Evolutionary conservation across 148 eudicot genomes (phyloP).

Genomic region (Beta vulgaris): DNA sequence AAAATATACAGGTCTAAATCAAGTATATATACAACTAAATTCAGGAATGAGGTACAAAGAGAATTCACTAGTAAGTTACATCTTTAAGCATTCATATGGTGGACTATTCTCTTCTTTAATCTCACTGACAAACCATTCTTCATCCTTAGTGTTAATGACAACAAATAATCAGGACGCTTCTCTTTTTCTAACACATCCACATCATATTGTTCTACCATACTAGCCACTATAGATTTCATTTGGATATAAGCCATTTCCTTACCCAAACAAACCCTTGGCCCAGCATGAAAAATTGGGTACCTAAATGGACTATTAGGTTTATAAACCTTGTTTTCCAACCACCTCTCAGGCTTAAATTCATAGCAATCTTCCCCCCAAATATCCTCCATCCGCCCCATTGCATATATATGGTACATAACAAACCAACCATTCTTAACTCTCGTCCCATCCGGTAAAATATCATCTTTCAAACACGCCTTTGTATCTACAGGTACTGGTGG

Average conservation of each 20-base stretch:
- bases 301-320: constrained; percentile 48
- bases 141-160: constrained; percentile 40
- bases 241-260: constrained; percentile 43
- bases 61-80: background rate
- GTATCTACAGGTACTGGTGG: constrained; percentile 71
- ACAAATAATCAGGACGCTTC: constrained; percentile 20
- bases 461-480: constrained; percentile 40
- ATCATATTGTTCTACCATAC: constrained; percentile 33
- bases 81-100: background rate
- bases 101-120: background rate
- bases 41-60: too few relatives aligned
- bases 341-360: constrained; percentile 62
- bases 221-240: constrained; percentile 40
- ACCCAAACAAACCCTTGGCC: constrained; percentile 40
- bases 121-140: constrained; percentile 35
- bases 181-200: constrained; percentile 26
- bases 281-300: constrained; percentile 37
- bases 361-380: constrained; percentile 70
- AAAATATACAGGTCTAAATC: too few relatives aligned
- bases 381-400: constrained; percentile 73
- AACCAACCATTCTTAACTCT: constrained; percentile 47
- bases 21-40: too few relatives aligned
- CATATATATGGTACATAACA: constrained; percentile 42
- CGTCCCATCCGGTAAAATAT: constrained; percentile 54
- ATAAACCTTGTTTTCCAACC: constrained; percentile 52